Conservation (phyloP, 2,329 filamentous ascomycete genomes). For the Fusarium compactum region DNA sequence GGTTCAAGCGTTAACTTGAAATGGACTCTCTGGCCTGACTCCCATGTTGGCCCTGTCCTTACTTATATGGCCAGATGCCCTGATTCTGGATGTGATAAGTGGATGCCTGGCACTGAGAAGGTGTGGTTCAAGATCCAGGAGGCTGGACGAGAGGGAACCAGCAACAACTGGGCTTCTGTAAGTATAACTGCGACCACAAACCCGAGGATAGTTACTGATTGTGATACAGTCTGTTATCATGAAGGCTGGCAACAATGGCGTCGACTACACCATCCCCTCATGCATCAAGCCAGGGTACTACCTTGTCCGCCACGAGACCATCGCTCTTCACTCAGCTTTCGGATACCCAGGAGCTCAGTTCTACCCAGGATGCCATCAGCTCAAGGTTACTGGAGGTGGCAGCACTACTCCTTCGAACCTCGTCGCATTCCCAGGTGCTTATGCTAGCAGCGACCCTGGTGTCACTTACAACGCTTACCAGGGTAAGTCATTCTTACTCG, state of each 20-base stretch:
- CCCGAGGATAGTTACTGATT: neutral
- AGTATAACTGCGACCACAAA: slow-evolving; percentile 3
- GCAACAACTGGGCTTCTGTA: slow-evolving; percentile 61
- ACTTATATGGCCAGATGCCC: slow-evolving; percentile 72
- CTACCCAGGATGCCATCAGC: slow-evolving; percentile 69
- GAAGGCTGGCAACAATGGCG: slow-evolving; percentile 58
- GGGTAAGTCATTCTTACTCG: slow-evolving; percentile 46
- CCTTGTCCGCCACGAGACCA: slow-evolving; percentile 69
- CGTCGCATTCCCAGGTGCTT: slow-evolving; percentile 67
- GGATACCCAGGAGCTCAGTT: slow-evolving; percentile 67
- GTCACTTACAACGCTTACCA: slow-evolving; percentile 66
- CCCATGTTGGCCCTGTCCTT: slow-evolving; percentile 65
- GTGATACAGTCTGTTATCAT: slow-evolving; percentile 55
- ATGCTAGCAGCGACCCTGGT: slow-evolving; percentile 62
- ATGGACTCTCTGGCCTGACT: slow-evolving; percentile 66
- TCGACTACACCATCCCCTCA: slow-evolving; percentile 66
- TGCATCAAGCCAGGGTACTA: slow-evolving; percentile 67
- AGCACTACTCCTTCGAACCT: slow-evolving; percentile 55
- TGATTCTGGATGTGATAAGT: slow-evolving; percentile 62
- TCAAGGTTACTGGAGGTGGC: slow-evolving; percentile 64
- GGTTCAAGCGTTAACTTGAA: slow-evolving; percentile 65
- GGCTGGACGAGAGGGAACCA: slow-evolving; percentile 62
- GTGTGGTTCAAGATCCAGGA: slow-evolving; percentile 70
- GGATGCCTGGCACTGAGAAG: slow-evolving; percentile 59
- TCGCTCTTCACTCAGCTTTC: slow-evolving; percentile 64